A percentile compares a stretch with the other conserved stretches of the same genome.
Conservation (phyloP, 805 yeast genomes). For the Brettanomyces nanus region DNA sequence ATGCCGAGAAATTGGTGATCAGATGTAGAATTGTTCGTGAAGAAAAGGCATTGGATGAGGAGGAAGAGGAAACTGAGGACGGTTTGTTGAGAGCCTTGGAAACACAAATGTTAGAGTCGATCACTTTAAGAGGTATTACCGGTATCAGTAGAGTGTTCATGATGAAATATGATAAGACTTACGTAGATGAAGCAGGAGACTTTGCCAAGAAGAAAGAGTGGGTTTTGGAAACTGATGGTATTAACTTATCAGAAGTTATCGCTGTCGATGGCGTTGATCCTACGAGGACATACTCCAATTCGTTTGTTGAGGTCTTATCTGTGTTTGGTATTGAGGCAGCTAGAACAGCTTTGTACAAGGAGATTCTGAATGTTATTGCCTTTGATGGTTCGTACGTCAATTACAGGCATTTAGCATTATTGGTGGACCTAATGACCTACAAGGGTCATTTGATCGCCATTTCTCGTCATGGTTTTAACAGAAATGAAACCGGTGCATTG, state of each 20-base stretch:
- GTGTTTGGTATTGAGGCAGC: slow-evolving; percentile 99
- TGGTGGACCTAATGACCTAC: slow-evolving; percentile 97
- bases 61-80: slow-evolving; percentile 93
- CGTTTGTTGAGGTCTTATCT: slow-evolving; percentile 89
- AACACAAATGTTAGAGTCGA: slow-evolving; percentile 91
- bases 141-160: slow-evolving; percentile 86
- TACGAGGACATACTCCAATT: slow-evolving; percentile 85
- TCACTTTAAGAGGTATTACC: slow-evolving; percentile 91
- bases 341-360: slow-evolving; percentile 86
- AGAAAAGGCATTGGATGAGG: slow-evolving; percentile 88
- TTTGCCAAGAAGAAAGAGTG: slow-evolving; percentile 87
- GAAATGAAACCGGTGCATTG: slow-evolving; percentile 97
- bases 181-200: slow-evolving; percentile 78
- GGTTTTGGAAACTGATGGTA: slow-evolving; percentile 99
- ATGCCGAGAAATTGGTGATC: slow-evolving; percentile 90
- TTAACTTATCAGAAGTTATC: slow-evolving; percentile 90
- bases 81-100: slow-evolving; percentile 92
- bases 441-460: slow-evolving; percentile 98
- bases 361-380: slow-evolving; percentile 94
- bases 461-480: slow-evolving; percentile 98
- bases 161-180: slow-evolving; percentile 74
- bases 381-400: slow-evolving; percentile 99
- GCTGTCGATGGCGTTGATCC: slow-evolving; percentile 93
- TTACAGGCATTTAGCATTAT: slow-evolving; percentile 94
- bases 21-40: slow-evolving; percentile 99